Evolutionary conservation across 257 asterid species (phyloP).

Genomic region (Ajuga chamaepitys): DNA sequence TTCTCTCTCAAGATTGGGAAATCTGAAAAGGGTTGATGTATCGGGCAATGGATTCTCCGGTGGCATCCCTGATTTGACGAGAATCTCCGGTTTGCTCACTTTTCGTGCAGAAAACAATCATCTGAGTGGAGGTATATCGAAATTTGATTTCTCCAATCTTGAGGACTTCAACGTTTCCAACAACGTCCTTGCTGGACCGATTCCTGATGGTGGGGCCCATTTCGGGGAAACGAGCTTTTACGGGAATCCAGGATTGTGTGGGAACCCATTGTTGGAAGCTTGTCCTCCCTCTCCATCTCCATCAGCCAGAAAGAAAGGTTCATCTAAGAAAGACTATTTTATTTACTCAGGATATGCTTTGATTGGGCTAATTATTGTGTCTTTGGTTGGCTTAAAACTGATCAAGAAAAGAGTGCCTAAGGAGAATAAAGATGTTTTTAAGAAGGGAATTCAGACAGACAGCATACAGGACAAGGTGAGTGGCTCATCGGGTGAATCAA

Average conservation of each 20-base stretch:
- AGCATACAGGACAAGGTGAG: constrained; percentile 23
- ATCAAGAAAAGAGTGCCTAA: constrained; percentile 10
- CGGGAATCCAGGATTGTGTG: constrained; percentile 62
- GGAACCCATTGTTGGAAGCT: constrained; percentile 29
- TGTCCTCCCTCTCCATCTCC: constrained; percentile 39
- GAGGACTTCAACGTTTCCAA: constrained; percentile 54
- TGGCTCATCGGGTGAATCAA: constrained; percentile 41
- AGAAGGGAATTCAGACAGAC: constrained; percentile 1
- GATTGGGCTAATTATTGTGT: constrained; percentile 33
- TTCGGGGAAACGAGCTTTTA: constrained; percentile 35
- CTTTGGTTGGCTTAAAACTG: constrained; percentile 21
- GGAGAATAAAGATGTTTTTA: constrained; percentile 2
- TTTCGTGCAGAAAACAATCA: constrained; percentile 48
- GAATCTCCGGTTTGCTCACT: constrained; percentile 56
- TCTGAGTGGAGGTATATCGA: constrained; percentile 43
- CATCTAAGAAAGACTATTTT: constrained; percentile 29
- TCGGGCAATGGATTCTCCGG: constrained; percentile 57
- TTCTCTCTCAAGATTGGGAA: constrained; percentile 36
- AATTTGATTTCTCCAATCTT: constrained; percentile 48
- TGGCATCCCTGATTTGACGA: constrained; percentile 43
- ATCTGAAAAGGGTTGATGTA: constrained; percentile 39
- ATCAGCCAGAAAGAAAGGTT: constrained; percentile 13
- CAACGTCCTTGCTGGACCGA: constrained; percentile 48
- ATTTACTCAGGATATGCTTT: constrained; percentile 55
- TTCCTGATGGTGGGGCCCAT: constrained; percentile 38